Base-by-base conservation (phyloP, 306 rosid species). In the Rosa rugosa region DNA sequence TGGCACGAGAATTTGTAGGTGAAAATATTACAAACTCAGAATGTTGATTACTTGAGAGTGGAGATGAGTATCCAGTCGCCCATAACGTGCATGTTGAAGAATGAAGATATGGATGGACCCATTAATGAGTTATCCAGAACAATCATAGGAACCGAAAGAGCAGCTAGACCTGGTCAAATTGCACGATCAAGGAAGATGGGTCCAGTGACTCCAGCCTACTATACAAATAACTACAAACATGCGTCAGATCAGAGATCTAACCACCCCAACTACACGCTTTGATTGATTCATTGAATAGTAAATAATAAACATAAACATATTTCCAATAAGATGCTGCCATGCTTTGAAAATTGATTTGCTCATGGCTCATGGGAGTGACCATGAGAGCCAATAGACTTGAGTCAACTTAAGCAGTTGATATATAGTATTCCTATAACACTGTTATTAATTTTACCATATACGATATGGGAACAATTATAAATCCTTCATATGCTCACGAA, bases 91-190 rank as follows among this genome's bases (percentile, higher is more conserved):
- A 63, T 2, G n/a, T 63, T 23, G 42, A 34, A 12, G 5, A 34
- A 31, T 23, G 42, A 34, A 12, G 5, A 34, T 1, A 11, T 14
- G n/a, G n/a, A 60, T 12, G 69, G 69, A 62, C 69, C 42, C 69
- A 63, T 63, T 63, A 42, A 13, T 11, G 69, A 63, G 41, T 63
- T 63, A 63, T 63, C 69, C 42, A 31, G 42, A 31, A 5, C 42
- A 63, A 63, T 27, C 69, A 63, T 63, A 13, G 13, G 36, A 59
- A 11, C 66, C 66, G 66, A 60, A 60, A 60, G 66, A 60, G 38
- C 66, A 23, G 17, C 16, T 11, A 23, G 38, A 59, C 11, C 66
- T 60, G 66, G 5, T 60, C 18, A 31, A 56, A 11, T 25, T 60
- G 38, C 66, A 60, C 66, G 38, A 22, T 59, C 31, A 57, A 57